Conservation (phyloP, 306 rosid species). For the Cicer pinnatifidum region DNA sequence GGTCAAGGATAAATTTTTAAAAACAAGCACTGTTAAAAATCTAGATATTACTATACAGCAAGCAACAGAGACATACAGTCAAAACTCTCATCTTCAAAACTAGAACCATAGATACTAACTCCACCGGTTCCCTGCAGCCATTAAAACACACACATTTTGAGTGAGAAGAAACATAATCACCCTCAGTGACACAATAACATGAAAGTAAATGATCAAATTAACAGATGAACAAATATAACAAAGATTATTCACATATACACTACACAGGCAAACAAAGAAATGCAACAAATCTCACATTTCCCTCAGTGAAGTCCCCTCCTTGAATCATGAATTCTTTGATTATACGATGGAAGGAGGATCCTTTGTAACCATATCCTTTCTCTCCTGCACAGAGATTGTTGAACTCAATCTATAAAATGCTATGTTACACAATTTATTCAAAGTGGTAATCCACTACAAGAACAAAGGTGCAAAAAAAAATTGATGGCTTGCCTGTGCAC, state of each 20-base stretch:
- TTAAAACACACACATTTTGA: constrained; percentile 29
- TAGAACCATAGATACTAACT: constrained; percentile 80
- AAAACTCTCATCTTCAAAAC: constrained; percentile 81
- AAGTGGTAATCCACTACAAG: constrained; percentile 19
- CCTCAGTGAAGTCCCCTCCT: constrained; percentile 94
- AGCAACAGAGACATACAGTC: constrained; percentile 55
- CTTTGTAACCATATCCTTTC: constrained; percentile 92
- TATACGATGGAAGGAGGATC: constrained; percentile 88
- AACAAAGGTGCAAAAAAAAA: constrained; percentile 31
- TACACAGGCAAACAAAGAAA: constrained; percentile 20
- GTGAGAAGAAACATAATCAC: constrained; percentile 27
- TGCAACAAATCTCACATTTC: constrained; percentile 60
- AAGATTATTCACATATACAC: neutral
- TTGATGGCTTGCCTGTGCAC: constrained; percentile 72
- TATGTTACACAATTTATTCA: constrained; percentile 24
- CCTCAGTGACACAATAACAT: constrained; percentile 19
- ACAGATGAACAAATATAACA: constrained; percentile 28
- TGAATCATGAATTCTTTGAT: constrained; percentile 96
- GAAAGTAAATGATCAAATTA: constrained; percentile 23
- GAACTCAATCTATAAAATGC: constrained; percentile 32
- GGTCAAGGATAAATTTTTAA: constrained; percentile 14
- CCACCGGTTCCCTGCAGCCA: constrained; percentile 95
- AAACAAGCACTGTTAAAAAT: constrained; percentile 17
- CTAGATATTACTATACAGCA: constrained; percentile 29
- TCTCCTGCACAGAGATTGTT: constrained; percentile 67